phyloP scores from a whole-genome alignment of 108 stramenopile genomes.

The Nannochloropsis gaditana region DNA sequence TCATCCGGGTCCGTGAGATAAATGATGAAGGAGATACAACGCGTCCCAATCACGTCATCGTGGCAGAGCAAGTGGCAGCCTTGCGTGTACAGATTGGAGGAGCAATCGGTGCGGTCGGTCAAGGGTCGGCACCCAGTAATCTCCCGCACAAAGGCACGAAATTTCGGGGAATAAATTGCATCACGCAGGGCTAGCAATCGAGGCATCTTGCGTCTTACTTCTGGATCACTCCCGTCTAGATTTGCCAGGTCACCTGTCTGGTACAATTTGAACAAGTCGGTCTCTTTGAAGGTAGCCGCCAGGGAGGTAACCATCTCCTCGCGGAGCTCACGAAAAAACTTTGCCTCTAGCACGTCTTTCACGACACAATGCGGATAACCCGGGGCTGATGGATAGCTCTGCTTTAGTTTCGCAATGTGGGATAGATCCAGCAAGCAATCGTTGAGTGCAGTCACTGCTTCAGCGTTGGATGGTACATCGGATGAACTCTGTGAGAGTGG shows the following conservation, averaged over 20 bases:
- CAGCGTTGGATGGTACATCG: neutral
- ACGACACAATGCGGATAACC: conserved; percentile 40
- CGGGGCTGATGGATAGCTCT: conserved; percentile 23
- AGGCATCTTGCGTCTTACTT: conserved; percentile 60
- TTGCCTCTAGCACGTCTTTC: conserved; percentile 31
- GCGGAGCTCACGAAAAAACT: conserved; percentile 51
- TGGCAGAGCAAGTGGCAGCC: conserved; percentile 93
- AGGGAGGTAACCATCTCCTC: conserved; percentile 73
- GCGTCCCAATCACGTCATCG: conserved; percentile 91
- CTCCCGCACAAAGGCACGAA: conserved; percentile 68
- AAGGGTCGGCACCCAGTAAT: conserved; percentile 58
- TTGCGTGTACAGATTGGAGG: conserved; percentile 82
- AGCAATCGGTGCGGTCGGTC: conserved; percentile 71
- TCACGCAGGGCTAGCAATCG: conserved; percentile 65
- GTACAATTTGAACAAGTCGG: conserved; percentile 78
- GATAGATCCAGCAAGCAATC: conserved; percentile 33
- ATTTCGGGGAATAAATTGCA: conserved; percentile 74
- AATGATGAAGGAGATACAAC: conserved; percentile 82
- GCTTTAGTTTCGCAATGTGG: conserved; percentile 21
- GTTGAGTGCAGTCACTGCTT: conserved; percentile 20
- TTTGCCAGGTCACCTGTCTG: conserved; percentile 53
- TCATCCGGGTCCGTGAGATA: conserved; percentile 82
- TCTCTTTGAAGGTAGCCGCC: conserved; percentile 91
- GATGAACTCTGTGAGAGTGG: no score
- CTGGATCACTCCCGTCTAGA: conserved; percentile 25